phyloP scores from a whole-genome alignment of 2,329 filamentous ascomycete genomes.

The Apiospora kogelbergensis region DNA sequence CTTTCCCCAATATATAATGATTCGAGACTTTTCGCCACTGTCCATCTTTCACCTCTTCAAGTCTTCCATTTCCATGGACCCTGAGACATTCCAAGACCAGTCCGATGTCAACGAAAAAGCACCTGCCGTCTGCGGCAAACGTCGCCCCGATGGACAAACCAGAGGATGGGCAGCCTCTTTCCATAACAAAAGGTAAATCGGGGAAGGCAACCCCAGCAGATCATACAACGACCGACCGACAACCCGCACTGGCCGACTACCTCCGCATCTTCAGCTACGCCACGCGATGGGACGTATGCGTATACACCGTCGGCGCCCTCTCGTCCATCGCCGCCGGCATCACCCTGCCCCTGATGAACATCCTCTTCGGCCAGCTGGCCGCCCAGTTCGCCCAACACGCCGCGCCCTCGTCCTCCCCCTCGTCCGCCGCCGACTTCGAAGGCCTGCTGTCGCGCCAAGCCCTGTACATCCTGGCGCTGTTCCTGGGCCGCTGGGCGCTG shows the following conservation, averaged over 20 bases:
- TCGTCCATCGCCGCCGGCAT: conserved; percentile 24
- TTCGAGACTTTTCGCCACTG: background rate
- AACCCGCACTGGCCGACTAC: conserved; percentile 13
- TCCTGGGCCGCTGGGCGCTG: conserved; percentile 61
- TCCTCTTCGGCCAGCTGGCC: conserved; percentile 51
- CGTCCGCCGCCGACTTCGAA: conserved; percentile 36
- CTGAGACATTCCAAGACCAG: no score
- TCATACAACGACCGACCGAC: background rate
- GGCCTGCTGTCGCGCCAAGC: conserved; percentile 40
- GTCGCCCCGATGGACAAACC: no score
- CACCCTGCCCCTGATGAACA: conserved; percentile 57
- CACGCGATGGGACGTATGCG: conserved; percentile 45
- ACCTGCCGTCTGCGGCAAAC: no score
- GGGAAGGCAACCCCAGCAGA: background rate
- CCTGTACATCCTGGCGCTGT: conserved; percentile 68
- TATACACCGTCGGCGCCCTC: conserved; percentile 41
- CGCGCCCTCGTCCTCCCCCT: conserved; percentile 24
- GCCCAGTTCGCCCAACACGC: conserved; percentile 44
- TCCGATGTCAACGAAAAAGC: no score
- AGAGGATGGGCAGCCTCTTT: background rate
- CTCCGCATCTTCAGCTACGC: conserved; percentile 47
- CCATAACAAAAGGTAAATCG: background rate
- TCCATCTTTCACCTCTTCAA: no score
- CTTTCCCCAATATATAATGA: background rate
- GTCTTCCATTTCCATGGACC: no score